These are phyloP conservation scores for Pyricularia pennisetigena DNA, from an alignment of 2,329 filamentous ascomycete species.

Conservation along the genomic window DNA sequence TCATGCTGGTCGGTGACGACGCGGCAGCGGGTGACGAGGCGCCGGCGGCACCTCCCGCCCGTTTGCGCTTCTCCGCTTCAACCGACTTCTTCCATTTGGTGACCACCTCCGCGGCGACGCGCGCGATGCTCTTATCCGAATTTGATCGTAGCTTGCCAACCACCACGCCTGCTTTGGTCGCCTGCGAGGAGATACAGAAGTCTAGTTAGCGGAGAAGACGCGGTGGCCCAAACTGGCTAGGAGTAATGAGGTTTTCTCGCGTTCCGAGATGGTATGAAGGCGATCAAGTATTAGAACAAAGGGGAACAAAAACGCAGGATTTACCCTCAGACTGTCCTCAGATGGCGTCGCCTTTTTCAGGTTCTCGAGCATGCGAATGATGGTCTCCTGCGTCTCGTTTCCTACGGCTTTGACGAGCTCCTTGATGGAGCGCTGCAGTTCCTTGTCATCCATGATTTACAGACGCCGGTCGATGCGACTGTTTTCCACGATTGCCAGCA, in stretches of 20 bases:
- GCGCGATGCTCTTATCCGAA: conserved; percentile 70
- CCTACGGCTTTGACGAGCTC: conserved; percentile 72
- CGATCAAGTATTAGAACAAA: background rate
- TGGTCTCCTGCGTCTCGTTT: conserved; percentile 59
- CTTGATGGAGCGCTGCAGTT: conserved; percentile 68
- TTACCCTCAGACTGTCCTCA: conserved; percentile 77
- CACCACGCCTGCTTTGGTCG: conserved; percentile 83
- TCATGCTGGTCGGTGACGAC: conserved; percentile 29
- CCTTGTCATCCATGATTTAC: conserved; percentile 64
- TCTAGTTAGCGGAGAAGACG: background rate
- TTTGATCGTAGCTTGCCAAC: conserved; percentile 75
- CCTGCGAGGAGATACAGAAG: conserved; percentile 27
- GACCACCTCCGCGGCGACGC: conserved; percentile 72
- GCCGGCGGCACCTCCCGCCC: conserved; percentile 21
- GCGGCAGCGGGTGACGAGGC: conserved; percentile 10
- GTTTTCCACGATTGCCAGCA: background rate
- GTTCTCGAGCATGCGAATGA: conserved; percentile 65
- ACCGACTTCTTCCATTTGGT: conserved; percentile 79
- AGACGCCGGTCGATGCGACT: background rate
- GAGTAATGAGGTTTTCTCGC: background rate
- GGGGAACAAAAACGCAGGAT: conserved; percentile 19
- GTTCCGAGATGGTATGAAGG: background rate
- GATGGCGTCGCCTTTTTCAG: conserved; percentile 75
- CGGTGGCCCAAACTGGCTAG: background rate
- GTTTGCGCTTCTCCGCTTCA: conserved; percentile 48